A percentile compares a stretch with the other conserved stretches of the same genome.
phyloP scores from a whole-genome alignment of 306 rosid species.

The Clitoria ternatea region DNA sequence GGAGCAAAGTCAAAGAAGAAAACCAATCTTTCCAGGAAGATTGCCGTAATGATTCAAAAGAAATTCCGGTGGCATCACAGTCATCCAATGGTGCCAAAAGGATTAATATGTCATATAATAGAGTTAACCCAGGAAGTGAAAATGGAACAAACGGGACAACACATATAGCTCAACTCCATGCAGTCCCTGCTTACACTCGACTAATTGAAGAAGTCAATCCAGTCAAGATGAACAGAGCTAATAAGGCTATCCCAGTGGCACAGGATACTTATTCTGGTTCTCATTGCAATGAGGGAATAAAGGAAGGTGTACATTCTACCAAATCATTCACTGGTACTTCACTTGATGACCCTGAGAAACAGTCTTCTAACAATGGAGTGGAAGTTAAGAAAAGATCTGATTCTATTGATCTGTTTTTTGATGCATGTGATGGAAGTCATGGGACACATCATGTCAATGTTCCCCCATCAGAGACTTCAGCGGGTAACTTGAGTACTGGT shows the following conservation, averaged over 20 bases:
- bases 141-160: conserved; percentile 44
- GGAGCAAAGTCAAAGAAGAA: conserved; percentile 47
- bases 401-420: conserved; percentile 39
- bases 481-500: conserved; percentile 27
- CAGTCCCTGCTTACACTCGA: conserved; percentile 62
- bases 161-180: conserved; percentile 55
- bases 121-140: conserved; percentile 56
- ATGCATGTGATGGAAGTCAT: conserved; percentile 42
- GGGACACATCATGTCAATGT: conserved; percentile 31
- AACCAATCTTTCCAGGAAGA: conserved; percentile 29
- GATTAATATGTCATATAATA: conserved; percentile 65
- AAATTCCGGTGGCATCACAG: conserved; percentile 25
- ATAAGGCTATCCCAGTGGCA: conserved; percentile 32
- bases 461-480: conserved; percentile 35
- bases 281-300: conserved; percentile 23
- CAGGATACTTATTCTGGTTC: conserved; percentile 21
- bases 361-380: conserved; percentile 35
- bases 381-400: conserved; percentile 36
- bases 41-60: conserved; percentile 27
- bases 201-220: conserved; percentile 60
- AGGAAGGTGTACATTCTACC: conserved; percentile 19
- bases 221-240: conserved; percentile 27
- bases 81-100: conserved; percentile 42
- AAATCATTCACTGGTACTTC: conserved; percentile 27
- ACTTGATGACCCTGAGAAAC: conserved; percentile 39